phyloP scores from a whole-genome alignment of 1,284 basidiomycete species.

The Apiotrichum mycotoxinovorans region DNA sequence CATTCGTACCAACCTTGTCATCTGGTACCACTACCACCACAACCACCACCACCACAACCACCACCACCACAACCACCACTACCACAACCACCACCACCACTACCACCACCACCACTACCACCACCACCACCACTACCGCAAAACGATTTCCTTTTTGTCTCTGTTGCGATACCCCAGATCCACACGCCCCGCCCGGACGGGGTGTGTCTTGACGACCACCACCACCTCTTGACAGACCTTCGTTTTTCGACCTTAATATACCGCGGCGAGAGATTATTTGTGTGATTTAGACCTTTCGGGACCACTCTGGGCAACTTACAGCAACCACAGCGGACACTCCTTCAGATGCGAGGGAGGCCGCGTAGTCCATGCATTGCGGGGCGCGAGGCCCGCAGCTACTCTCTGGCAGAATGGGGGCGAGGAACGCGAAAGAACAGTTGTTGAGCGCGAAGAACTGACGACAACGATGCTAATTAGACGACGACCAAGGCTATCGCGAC shows the following conservation, averaged over 20 bases:
- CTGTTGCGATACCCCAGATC: neutral
- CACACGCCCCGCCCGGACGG: neutral
- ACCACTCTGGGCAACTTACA: constrained; percentile 4
- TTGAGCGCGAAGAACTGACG: too few species aligned
- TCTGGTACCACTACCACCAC: too few species aligned
- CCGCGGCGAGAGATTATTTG: neutral
- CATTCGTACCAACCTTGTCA: too few species aligned
- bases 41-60: too few species aligned
- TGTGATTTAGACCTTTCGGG: constrained; percentile 4
- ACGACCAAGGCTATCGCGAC: too few species aligned
- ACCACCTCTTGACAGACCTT: neutral
- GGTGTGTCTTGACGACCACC: neutral
- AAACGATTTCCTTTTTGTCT: neutral
- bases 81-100: too few species aligned
- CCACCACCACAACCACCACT: too few species aligned
- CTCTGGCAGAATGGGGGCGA: neutral
- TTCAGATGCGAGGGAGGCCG: too few species aligned
- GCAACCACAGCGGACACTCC: neutral
- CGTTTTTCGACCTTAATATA: neutral
- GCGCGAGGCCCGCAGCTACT: neutral
- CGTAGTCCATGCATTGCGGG: constrained; percentile 5
- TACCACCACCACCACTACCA: neutral
- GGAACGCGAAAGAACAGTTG: neutral
- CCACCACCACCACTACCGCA: neutral
- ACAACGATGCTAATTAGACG: too few species aligned